phyloP scores from a whole-genome alignment of 768 basidiomycete species.

The Dacryopinax primogenitus region DNA sequence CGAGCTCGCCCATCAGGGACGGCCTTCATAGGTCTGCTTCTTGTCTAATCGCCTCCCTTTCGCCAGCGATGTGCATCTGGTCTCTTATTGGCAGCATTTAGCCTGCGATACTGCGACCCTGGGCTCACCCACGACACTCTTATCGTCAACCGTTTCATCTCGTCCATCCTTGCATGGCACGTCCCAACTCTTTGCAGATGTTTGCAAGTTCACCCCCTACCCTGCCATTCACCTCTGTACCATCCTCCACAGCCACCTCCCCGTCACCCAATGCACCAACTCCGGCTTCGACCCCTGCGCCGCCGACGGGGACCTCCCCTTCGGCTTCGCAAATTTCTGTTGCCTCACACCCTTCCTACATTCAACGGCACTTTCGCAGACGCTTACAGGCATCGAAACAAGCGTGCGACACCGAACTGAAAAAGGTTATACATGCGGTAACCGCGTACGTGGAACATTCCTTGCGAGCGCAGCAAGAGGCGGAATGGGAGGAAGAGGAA shows the following conservation, averaged over 20 bases:
- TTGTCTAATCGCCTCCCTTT: neutral
- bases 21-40: neutral
- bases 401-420: slow-evolving; percentile 92
- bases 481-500: slow-evolving; percentile 63
- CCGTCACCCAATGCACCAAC: slow-evolving; percentile 49
- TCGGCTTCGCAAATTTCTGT: slow-evolving; percentile 10
- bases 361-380: slow-evolving; percentile 82
- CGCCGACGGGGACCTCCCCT: slow-evolving; percentile 12
- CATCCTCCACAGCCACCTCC: slow-evolving; percentile 42
- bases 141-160: neutral
- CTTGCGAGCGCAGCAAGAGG: slow-evolving; percentile 38
- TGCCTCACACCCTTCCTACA: slow-evolving; percentile 16
- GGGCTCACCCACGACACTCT: neutral
- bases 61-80: slow-evolving; percentile 6
- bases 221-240: slow-evolving; percentile 32
- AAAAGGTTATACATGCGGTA: slow-evolving; percentile 86
- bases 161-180: neutral
- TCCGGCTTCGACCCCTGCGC: slow-evolving; percentile 5
- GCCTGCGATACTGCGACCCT: slow-evolving; percentile 8
- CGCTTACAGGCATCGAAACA: slow-evolving; percentile 89
- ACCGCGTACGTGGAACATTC: slow-evolving; percentile 64
- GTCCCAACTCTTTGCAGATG: slow-evolving; percentile 3
- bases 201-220: slow-evolving; percentile 19
- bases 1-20: slow-evolving; percentile 1
- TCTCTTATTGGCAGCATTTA: slow-evolving; percentile 1